Base-by-base conservation (phyloP, 1,284 basidiomycete genomes). In the Boletus nobilissimus region DNA sequence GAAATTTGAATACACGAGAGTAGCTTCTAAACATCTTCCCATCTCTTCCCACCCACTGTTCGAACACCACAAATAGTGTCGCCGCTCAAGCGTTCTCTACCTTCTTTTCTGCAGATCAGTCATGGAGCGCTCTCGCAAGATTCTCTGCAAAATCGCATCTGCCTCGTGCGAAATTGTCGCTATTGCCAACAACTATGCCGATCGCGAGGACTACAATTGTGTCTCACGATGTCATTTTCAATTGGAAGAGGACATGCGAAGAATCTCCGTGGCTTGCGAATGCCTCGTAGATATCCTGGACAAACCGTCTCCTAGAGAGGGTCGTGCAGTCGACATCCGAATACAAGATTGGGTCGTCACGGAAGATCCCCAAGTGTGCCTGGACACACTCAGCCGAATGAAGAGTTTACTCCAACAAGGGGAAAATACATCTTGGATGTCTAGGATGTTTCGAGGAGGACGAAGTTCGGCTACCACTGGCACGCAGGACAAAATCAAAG, bases 161-260 rank as follows among this genome's bases (percentile, higher is more conserved):
- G 65, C 64, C 11, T 74, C 46, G 14, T 38, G 38, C 8, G 18
- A 5, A 29, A 46, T 77, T 13, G 26, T 68, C 57, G 13, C 29
- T 34, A 64, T 32, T n/a, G 76, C 76, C 26, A 64, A 77, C 19
- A 22, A 78, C 24, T 63, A 73, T 18, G 54, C 76, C 8, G 57
- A 78, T 38, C 76, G 46, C 14, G 10, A 62, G 26, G 62, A 77
- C 14, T 36, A 29, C 34, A 32, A 67, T 46, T 29, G n/a, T 18
- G 34, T 77, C 32, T 11, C 32, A 3, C 76, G 32, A 5, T 54
- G 34, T 62, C 70, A 77, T 63, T 77, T 78, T 32, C 76, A 74
- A 34, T 24, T 78, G 46, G 76, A 78, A 54, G 69, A 48, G 13
- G 76, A 64, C 10, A 77, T 77, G 75, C 75, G 40, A 46, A 77